phyloP scores from a whole-genome alignment of 75 land plant genomes.

The Picea glauca region DNA sequence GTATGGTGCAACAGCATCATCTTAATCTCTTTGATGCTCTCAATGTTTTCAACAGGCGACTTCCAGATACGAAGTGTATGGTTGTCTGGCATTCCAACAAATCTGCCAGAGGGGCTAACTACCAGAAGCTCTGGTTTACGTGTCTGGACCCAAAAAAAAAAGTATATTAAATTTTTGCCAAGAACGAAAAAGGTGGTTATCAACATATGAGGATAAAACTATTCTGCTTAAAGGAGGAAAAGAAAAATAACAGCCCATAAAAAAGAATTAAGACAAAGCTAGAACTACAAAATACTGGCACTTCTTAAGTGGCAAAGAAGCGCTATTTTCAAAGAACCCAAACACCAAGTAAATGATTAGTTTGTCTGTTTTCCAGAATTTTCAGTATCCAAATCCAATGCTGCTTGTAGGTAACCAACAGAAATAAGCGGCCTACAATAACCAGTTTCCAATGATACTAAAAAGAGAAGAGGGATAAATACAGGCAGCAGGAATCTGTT shows the following conservation, averaged over 20 bases:
- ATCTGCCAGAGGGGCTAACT: conserved; percentile 57
- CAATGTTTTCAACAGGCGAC: conserved; percentile 33
- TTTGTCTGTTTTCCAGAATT: background rate
- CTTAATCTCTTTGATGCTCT: conserved; percentile 18
- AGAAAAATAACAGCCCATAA: background rate
- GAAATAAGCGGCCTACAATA: background rate
- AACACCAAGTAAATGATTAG: background rate
- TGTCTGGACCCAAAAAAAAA: conserved; percentile 13
- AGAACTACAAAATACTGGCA: background rate
- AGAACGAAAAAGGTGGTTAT: no score
- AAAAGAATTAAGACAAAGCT: background rate
- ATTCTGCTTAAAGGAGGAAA: background rate
- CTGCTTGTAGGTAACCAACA: background rate
- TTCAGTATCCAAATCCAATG: background rate
- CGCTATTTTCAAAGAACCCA: background rate
- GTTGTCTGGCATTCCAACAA: conserved; percentile 56
- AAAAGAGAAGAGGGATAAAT: background rate
- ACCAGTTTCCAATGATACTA: background rate
- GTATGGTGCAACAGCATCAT: conserved; percentile 66
- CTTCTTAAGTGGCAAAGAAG: background rate
- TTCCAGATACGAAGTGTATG: conserved; percentile 61
- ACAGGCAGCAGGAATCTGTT: background rate
- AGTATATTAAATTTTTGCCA: background rate
- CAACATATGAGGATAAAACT: no score
- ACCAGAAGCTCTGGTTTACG: conserved; percentile 11